A percentile compares a stretch with the other conserved stretches of the same genome.
These are phyloP conservation scores for Bruguiera parviflora DNA, from an alignment of 345 rosid genomes.

Conservation along the genomic window DNA sequence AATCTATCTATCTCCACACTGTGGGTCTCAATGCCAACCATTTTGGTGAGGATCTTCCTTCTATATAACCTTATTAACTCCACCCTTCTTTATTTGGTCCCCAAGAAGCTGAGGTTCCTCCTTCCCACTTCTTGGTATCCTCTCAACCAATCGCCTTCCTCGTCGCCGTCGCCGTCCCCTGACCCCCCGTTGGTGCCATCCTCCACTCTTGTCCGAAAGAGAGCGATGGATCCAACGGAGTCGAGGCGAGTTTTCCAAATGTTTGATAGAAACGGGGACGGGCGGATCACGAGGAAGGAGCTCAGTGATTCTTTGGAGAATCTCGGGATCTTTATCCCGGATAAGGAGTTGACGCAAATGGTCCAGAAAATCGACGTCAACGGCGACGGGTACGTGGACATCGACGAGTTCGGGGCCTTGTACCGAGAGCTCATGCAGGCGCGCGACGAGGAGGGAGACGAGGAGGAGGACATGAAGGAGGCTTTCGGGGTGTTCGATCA, in stretches of 20 bases:
- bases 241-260: slow-evolving; percentile 63
- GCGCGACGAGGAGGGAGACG: slow-evolving; percentile 36
- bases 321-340: slow-evolving; percentile 65
- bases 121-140: slow-evolving; percentile 37
- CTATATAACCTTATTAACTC: slow-evolving; percentile 46
- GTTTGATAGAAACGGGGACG: slow-evolving; percentile 84
- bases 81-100: slow-evolving; percentile 40
- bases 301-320: slow-evolving; percentile 56
- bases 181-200: background rate
- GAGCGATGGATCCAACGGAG: slow-evolving; percentile 49
- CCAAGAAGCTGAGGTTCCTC: slow-evolving; percentile 49
- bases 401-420: slow-evolving; percentile 65
- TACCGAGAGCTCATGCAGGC: slow-evolving; percentile 55
- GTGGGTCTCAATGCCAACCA: slow-evolving; percentile 22
- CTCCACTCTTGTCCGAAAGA: background rate
- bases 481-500: slow-evolving; percentile 86
- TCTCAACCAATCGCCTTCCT: background rate
- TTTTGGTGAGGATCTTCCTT: slow-evolving; percentile 43
- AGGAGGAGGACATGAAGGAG: slow-evolving; percentile 72
- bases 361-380: slow-evolving; percentile 21
- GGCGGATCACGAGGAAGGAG: slow-evolving; percentile 62
- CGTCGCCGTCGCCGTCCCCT: background rate
- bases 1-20: background rate
- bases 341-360: slow-evolving; percentile 46
- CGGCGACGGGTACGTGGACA: slow-evolving; percentile 41